These are phyloP conservation scores for Pseudogymnoascus destructans DNA, from an alignment of 2,329 filamentous ascomycete species.

Conservation along the genomic window DNA sequence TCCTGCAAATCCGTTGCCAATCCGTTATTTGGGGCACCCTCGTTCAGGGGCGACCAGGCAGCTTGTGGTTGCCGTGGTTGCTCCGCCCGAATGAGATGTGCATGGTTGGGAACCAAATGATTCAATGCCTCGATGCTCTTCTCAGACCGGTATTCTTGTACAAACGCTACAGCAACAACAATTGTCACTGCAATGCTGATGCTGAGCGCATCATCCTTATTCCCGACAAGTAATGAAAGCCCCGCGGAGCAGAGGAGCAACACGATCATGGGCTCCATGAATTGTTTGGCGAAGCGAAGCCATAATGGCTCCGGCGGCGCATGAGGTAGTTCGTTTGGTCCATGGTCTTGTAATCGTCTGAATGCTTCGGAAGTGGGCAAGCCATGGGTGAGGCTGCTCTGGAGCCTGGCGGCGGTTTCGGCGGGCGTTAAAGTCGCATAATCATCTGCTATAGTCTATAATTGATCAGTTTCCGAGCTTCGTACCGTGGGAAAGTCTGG, in stretches of 20 bases:
- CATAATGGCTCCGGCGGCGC: constrained; percentile 89
- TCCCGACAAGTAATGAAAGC: constrained; percentile 81
- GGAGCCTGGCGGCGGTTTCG: constrained; percentile 63
- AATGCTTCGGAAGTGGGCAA: constrained; percentile 71
- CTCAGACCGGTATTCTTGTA: constrained; percentile 95
- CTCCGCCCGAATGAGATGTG: constrained; percentile 66
- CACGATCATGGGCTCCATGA: constrained; percentile 88
- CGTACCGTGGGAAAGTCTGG: not conserved
- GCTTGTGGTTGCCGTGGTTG: not conserved
- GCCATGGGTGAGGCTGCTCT: constrained; percentile 73
- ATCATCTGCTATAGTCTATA: constrained; percentile 37
- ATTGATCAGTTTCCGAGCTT: not conserved
- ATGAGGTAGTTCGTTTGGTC: constrained; percentile 87
- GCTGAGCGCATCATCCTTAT: constrained; percentile 87
- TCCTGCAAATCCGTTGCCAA: constrained; percentile 24
- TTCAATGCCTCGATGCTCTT: constrained; percentile 93
- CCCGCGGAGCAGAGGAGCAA: constrained; percentile 80
- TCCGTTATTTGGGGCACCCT: constrained; percentile 11
- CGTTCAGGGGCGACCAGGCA: not conserved
- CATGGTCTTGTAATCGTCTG: constrained; percentile 64
- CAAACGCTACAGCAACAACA: constrained; percentile 88
- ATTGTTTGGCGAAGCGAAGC: constrained; percentile 91
- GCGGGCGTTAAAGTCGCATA: constrained; percentile 57
- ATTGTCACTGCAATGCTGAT: constrained; percentile 95
- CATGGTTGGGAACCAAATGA: constrained; percentile 86